These are phyloP conservation scores for Pholiota microspora DNA, from an alignment of 768 basidiomycete species.

Conservation along the genomic window DNA sequence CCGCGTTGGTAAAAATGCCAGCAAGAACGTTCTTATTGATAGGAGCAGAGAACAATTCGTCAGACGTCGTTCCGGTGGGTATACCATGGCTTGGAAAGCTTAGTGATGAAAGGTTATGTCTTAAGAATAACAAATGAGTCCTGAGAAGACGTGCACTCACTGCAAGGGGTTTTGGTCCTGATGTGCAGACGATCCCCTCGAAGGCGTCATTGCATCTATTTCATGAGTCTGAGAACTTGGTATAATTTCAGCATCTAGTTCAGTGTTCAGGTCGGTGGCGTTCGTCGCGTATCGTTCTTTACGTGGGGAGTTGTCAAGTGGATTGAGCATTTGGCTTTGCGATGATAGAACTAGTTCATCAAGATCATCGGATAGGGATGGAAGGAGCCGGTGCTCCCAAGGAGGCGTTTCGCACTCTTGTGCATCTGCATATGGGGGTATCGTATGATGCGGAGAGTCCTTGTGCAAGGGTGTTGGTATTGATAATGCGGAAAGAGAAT, in stretches of 20 bases:
- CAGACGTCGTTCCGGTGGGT: constrained; percentile 17
- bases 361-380: constrained; percentile 7
- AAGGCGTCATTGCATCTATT: constrained; percentile 27
- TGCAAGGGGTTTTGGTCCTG: neutral
- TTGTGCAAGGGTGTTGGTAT: neutral
- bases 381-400: constrained; percentile 6
- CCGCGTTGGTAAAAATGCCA: constrained; percentile 12
- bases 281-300: constrained; percentile 8
- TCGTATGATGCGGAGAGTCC: neutral
- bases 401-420: constrained; percentile 21
- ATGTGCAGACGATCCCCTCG: neutral
- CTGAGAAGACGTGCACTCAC: neutral
- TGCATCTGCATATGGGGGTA: constrained; percentile 9
- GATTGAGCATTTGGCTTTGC: constrained; percentile 30
- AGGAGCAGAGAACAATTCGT: constrained; percentile 21
- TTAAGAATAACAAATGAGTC: neutral
- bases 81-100: neutral
- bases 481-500: neutral
- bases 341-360: constrained; percentile 28
- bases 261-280: constrained; percentile 10
- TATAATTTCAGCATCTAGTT: constrained; percentile 25
- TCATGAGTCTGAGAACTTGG: constrained; percentile 49
- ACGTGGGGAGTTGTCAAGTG: constrained; percentile 21
- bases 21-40: constrained; percentile 13
- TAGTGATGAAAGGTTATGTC: neutral